phyloP scores from a whole-genome alignment of 352 stramenopile genomes.

The Phytophthora parvispora region DNA sequence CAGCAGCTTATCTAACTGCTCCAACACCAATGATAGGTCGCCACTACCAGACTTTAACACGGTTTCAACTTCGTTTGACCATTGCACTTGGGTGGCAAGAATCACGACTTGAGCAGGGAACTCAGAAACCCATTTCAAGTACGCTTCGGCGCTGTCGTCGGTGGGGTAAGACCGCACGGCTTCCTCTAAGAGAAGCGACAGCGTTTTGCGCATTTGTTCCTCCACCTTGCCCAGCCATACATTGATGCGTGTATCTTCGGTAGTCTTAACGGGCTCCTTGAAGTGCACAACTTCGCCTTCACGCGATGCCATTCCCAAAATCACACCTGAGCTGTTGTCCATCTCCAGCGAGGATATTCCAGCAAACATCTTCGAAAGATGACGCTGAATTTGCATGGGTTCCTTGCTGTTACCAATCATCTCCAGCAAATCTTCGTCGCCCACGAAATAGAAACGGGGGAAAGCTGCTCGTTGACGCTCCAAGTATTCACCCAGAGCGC shows the following conservation, averaged over 20 bases:
- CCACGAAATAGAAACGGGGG: constrained; percentile 99
- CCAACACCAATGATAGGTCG: constrained; percentile 55
- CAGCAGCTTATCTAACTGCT: constrained; percentile 89
- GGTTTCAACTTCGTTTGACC: constrained; percentile 96
- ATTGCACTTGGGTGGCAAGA: constrained; percentile 98
- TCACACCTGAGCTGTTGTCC: constrained; percentile 72
- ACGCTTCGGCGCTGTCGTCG: constrained; percentile 84
- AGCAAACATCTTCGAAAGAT: constrained; percentile 99
- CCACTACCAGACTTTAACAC: constrained; percentile 79
- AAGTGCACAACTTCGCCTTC: constrained; percentile 99
- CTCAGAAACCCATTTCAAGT: constrained; percentile 97
- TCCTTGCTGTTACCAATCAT: constrained; percentile 99
- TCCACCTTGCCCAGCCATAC: constrained; percentile 98
- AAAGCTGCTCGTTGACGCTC: constrained; percentile 98
- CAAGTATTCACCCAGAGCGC: constrained; percentile 99
- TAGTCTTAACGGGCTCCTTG: constrained; percentile 92
- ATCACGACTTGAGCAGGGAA: constrained; percentile 99
- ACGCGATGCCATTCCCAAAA: constrained; percentile 97
- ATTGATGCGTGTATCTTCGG: constrained; percentile 93
- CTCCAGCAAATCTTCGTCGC: constrained; percentile 99
- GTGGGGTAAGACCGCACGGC: constrained; percentile 89
- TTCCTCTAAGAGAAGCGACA: constrained; percentile 96
- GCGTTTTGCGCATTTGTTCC: constrained; percentile 97
- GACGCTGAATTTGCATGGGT: constrained; percentile 97
- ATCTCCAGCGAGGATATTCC: constrained; percentile 96